Percentiles rank a stretch among this genome's conserved stretches.
phyloP scores from a whole-genome alignment of 768 basidiomycete genomes.

The Rhodosporidiobolus sp. region DNA sequence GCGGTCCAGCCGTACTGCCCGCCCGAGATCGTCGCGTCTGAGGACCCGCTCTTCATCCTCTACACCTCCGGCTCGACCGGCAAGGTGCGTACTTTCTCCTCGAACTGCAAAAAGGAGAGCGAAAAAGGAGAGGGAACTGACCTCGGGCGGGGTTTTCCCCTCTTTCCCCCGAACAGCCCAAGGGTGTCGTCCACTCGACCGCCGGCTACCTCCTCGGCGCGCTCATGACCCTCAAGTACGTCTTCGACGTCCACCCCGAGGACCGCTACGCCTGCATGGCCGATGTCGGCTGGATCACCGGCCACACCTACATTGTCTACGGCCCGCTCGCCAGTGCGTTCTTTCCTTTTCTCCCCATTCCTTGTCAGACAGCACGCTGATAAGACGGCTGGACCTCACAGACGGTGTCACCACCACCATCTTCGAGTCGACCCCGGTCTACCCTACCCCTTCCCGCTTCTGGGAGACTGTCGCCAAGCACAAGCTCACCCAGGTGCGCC shows the following conservation, averaged over 20 bases:
- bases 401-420: conserved; percentile 58
- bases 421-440: conserved; percentile 95
- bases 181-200: conserved; percentile 74
- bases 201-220: conserved; percentile 81
- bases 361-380: conserved; percentile 39
- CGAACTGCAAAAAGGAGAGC: too few relatives aligned
- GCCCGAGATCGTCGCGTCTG: conserved; percentile 78
- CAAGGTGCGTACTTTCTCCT: conserved; percentile 17
- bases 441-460: conserved; percentile 92
- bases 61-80: conserved; percentile 57
- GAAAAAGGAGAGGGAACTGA: too few relatives aligned
- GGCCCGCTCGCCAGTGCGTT: conserved; percentile 66
- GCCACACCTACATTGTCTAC: conserved; percentile 74
- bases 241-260: conserved; percentile 95
- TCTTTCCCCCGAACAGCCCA: conserved; percentile 91
- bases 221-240: conserved; percentile 88
- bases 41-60: conserved; percentile 97
- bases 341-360: neutral
- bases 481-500: conserved; percentile 82
- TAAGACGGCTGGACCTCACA: neutral
- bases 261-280: conserved; percentile 98
- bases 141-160: too few relatives aligned
- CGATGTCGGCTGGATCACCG: conserved; percentile 98
- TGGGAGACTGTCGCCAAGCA: conserved; percentile 93
- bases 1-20: conserved; percentile 86